Conservation (phyloP, 257 asterid genomes). For the Verbascum thapsus region DNA sequence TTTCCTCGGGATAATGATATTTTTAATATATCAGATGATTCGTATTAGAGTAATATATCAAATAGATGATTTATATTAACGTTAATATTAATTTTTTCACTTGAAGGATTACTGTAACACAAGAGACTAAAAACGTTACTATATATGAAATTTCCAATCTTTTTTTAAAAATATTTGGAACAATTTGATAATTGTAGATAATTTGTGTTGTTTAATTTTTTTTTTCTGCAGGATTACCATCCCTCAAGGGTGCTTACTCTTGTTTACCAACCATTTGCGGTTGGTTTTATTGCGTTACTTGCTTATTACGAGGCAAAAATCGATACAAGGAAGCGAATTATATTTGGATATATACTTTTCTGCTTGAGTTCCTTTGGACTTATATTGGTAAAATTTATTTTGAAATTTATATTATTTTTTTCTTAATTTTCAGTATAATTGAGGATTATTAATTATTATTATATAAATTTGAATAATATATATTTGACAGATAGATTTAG, state of each 20-base stretch:
- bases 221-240: conserved; percentile 57
- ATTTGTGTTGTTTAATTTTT: background rate
- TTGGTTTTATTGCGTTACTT: conserved; percentile 49
- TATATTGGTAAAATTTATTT: conserved; percentile 47
- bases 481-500: conserved; percentile 61
- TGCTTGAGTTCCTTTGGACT: conserved; percentile 58
- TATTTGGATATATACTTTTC: conserved; percentile 68
- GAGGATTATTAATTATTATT: background rate
- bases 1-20: too few relatives aligned
- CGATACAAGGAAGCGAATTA: conserved; percentile 68
- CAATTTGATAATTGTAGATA: too few relatives aligned
- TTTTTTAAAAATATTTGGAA: too few relatives aligned
- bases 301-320: conserved; percentile 66
- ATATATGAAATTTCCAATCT: too few relatives aligned
- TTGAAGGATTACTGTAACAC: too few relatives aligned
- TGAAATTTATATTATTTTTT: too few relatives aligned
- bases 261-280: conserved; percentile 81
- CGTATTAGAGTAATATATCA: too few relatives aligned
- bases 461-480: background rate
- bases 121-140: too few relatives aligned
- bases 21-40: too few relatives aligned
- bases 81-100: too few relatives aligned
- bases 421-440: background rate
- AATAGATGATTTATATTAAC: too few relatives aligned
- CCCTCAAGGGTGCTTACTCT: conserved; percentile 82